Conservation (phyloP, 208 protist species). For the Acanthamoeba healyi region DNA sequence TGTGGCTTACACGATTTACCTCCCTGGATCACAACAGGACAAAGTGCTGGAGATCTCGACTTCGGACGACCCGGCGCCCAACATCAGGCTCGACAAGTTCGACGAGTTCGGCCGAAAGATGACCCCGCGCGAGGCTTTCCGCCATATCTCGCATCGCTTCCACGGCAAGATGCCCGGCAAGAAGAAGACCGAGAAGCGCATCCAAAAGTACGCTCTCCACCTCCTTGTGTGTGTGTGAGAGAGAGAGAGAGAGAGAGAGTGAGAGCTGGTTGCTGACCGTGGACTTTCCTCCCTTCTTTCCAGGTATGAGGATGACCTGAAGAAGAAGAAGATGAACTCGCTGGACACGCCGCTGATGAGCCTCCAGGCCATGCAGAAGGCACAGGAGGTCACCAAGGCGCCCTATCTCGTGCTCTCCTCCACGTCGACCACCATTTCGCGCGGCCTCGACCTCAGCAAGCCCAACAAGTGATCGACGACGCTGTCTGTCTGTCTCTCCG, state of each 20-base stretch:
- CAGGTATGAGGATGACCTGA: slow-evolving; percentile 54
- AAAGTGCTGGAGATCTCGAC: slow-evolving; percentile 39
- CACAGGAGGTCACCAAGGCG: slow-evolving; percentile 50
- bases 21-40: not conserved
- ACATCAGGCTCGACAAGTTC: slow-evolving; percentile 65
- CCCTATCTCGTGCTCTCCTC: slow-evolving; percentile 64
- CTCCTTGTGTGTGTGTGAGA: too few relatives aligned
- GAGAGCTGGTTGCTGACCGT: too few relatives aligned
- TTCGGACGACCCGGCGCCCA: slow-evolving; percentile 43
- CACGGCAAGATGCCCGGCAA: slow-evolving; percentile 78
- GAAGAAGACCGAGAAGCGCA: slow-evolving; percentile 71
- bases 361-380: slow-evolving; percentile 64
- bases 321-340: slow-evolving; percentile 61
- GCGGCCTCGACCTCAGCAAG: slow-evolving; percentile 29
- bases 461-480: not conserved
- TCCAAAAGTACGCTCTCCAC: slow-evolving; percentile 1
- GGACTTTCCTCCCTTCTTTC: not conserved
- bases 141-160: slow-evolving; percentile 71
- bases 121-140: slow-evolving; percentile 68
- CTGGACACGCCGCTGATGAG: slow-evolving; percentile 69
- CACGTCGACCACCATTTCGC: slow-evolving; percentile 49
- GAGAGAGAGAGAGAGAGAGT: too few relatives aligned
- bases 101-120: slow-evolving; percentile 65
- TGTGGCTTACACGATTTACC: not conserved
- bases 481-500: too few relatives aligned